Conservation (phyloP, 2,329 filamentous ascomycete genomes). For the Sclerotinia spermophila region DNA sequence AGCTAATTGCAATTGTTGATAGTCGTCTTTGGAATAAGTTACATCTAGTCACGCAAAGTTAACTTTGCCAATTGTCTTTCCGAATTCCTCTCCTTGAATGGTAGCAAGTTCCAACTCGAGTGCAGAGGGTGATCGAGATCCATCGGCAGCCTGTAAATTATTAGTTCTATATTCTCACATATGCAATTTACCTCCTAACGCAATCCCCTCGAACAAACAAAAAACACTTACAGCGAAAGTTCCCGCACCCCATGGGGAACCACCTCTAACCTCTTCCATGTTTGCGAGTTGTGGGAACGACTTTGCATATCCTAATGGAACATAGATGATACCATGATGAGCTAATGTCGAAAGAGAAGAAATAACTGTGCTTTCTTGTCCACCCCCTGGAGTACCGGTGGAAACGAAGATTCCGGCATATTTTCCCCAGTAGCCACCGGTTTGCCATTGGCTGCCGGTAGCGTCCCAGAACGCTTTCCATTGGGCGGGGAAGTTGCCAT, state of each 20-base stretch:
- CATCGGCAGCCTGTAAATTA: constrained; percentile 55
- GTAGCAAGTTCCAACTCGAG: constrained; percentile 77
- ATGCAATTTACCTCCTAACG: not conserved
- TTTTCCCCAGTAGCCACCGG: constrained; percentile 79
- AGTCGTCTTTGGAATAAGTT: not conserved
- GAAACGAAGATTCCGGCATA: constrained; percentile 87
- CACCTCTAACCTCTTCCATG: constrained; percentile 77
- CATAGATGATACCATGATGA: constrained; percentile 94
- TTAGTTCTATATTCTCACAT: constrained; percentile 19
- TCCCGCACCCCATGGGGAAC: constrained; percentile 88
- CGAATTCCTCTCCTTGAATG: constrained; percentile 83
- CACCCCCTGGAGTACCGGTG: constrained; percentile 79
- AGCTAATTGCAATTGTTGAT: not conserved
- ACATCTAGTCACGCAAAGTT: constrained; percentile 73
- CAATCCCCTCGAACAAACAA: not conserved
- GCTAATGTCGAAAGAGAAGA: constrained; percentile 77
- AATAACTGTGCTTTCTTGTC: constrained; percentile 86
- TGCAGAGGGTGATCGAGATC: constrained; percentile 73
- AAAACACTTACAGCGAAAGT: constrained; percentile 66
- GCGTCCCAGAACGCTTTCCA: constrained; percentile 89
- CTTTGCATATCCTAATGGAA: constrained; percentile 90
- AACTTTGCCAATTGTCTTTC: constrained; percentile 68
- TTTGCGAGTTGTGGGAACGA: constrained; percentile 67
- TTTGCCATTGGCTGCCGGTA: constrained; percentile 79
- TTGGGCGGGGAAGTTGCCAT: constrained; percentile 95